A percentile compares a stretch with the other conserved stretches of the same genome.
Conservation (phyloP, 352 stramenopile species). For the Phytophthora citrophthora region DNA sequence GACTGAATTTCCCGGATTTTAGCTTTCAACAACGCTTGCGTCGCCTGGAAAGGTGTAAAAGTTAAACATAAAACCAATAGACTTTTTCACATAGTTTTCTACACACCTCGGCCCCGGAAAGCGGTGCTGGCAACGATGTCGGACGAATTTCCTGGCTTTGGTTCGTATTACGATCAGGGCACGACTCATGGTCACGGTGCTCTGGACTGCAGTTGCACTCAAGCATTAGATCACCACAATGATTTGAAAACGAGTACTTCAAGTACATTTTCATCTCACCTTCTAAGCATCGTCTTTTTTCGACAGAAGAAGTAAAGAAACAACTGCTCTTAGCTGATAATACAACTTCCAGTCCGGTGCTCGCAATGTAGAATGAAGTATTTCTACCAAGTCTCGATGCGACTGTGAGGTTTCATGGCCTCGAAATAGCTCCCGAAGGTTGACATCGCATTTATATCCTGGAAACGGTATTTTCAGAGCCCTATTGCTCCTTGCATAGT, state of each 20-base stretch:
- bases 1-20: constrained; percentile 85
- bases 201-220: constrained; percentile 31
- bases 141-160: constrained; percentile 48
- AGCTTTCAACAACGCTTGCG: constrained; percentile 62
- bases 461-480: constrained; percentile 17
- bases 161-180: constrained; percentile 40
- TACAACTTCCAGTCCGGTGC: constrained; percentile 8
- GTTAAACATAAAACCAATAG: background rate
- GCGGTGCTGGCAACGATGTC: constrained; percentile 50
- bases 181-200: constrained; percentile 31
- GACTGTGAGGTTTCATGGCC: constrained; percentile 13
- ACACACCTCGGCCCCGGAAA: constrained; percentile 65
- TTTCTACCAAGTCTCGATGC: background rate
- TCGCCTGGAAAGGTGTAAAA: constrained; percentile 38
- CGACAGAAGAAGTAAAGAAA: too few relatives aligned
- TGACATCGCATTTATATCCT: background rate
- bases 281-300: constrained; percentile 19
- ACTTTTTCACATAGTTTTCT: too few relatives aligned
- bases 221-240: background rate
- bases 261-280: background rate
- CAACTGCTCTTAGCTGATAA: background rate
- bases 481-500: background rate
- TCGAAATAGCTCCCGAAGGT: constrained; percentile 28
- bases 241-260: too few relatives aligned
- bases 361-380: constrained; percentile 24